Percentiles rank a stretch among this genome's conserved stretches.
These are phyloP conservation scores for Candida ovalis DNA, from an alignment of 805 yeast genomes.

Conservation along the genomic window DNA sequence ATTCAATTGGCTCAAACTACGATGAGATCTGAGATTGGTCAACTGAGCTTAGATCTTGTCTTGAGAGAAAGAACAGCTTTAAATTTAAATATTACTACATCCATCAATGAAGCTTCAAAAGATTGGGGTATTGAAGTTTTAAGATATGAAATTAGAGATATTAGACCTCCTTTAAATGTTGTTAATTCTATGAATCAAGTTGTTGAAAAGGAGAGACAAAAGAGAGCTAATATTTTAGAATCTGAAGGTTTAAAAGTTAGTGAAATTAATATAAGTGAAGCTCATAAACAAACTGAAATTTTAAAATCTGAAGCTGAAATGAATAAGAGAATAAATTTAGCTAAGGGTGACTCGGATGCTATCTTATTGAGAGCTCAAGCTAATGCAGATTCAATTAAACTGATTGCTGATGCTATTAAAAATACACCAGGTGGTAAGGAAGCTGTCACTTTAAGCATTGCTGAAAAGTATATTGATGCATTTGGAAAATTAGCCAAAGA, in stretches of 20 bases:
- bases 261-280: conserved; percentile 80
- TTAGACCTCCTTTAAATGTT: conserved; percentile 82
- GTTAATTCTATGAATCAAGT: conserved; percentile 90
- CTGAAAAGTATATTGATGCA: conserved; percentile 79
- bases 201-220: conserved; percentile 82
- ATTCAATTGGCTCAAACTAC: conserved; percentile 86
- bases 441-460: conserved; percentile 76
- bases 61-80: conserved; percentile 71
- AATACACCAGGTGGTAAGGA: conserved; percentile 68
- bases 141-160: conserved; percentile 83
- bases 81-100: conserved; percentile 69
- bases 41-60: conserved; percentile 73
- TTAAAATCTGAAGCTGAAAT: conserved; percentile 72
- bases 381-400: conserved; percentile 64
- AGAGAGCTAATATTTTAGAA: conserved; percentile 83
- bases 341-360: conserved; percentile 74
- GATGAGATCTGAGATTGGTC: conserved; percentile 87
- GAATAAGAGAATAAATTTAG: conserved; percentile 58
- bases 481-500: conserved; percentile 82
- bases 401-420: conserved; percentile 62
- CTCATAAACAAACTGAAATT: conserved; percentile 66
- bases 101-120: conserved; percentile 77
- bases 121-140: conserved; percentile 85
- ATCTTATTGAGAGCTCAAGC: conserved; percentile 64
- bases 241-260: conserved; percentile 81